Evolutionary conservation across 1,284 basidiomycete genomes (phyloP).

Genomic region (Apiotrichum siamense): DNA sequence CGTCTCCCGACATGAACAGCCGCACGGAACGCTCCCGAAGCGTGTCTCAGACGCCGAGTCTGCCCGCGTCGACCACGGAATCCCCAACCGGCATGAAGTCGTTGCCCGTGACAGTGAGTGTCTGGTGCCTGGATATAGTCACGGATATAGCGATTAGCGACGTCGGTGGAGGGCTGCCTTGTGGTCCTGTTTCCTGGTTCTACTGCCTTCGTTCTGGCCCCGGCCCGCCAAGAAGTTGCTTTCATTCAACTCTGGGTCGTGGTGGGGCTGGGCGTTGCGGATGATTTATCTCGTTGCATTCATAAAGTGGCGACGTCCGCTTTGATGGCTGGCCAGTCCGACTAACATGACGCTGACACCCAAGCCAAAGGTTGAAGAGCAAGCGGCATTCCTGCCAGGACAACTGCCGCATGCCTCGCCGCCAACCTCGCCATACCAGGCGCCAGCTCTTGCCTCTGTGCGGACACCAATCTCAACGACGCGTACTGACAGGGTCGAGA

Average conservation of each 20-base stretch:
- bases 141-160: too few relatives aligned
- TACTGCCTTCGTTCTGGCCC: too few relatives aligned
- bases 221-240: too few relatives aligned
- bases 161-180: too few relatives aligned
- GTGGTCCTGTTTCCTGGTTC: too few relatives aligned
- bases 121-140: too few relatives aligned
- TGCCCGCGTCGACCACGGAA: slow-evolving; percentile 6
- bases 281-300: too few relatives aligned
- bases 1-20: slow-evolving; percentile 6
- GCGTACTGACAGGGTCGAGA: neutral
- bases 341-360: neutral
- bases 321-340: too few relatives aligned
- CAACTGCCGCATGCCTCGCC: neutral
- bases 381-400: neutral
- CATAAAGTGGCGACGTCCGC: too few relatives aligned
- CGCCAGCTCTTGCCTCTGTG: neutral
- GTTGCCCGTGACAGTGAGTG: slow-evolving; percentile 18
- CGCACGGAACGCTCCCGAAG: slow-evolving; percentile 7
- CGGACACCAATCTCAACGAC: neutral
- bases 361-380: neutral
- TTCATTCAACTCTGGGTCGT: too few relatives aligned
- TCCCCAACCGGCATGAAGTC: slow-evolving; percentile 13
- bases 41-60: slow-evolving; percentile 11
- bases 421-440: slow-evolving; percentile 2
- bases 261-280: too few relatives aligned